Evolutionary conservation across 2,329 filamentous ascomycete species (phyloP).

Genomic region (Chaetomiaceae sp.): DNA sequence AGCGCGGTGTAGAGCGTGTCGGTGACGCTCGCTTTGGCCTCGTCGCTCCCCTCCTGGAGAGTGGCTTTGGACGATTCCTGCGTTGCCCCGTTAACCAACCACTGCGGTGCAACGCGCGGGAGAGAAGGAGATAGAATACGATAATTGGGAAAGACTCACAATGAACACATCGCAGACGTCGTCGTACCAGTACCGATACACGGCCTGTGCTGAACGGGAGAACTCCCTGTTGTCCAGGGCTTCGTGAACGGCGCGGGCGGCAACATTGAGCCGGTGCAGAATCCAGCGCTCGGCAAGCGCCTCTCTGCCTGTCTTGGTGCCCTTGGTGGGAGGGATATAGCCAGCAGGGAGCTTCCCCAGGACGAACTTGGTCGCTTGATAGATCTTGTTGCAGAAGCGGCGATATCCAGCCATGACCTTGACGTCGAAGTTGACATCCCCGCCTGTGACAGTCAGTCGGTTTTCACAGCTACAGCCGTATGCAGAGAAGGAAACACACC

Average conservation of each 20-base stretch:
- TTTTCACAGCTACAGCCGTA: too few species aligned
- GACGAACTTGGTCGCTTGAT: constrained; percentile 84
- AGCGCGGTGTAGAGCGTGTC: constrained; percentile 77
- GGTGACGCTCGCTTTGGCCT: constrained; percentile 66
- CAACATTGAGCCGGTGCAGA: constrained; percentile 69
- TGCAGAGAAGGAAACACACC: too few species aligned
- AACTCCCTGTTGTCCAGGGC: constrained; percentile 65
- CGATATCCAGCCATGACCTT: constrained; percentile 90
- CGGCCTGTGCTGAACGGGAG: constrained; percentile 60
- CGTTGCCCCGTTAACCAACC: too few species aligned
- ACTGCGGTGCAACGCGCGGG: too few species aligned
- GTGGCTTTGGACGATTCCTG: too few species aligned
- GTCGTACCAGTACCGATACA: constrained; percentile 77
- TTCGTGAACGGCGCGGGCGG: constrained; percentile 65
- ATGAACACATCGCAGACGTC: constrained; percentile 79
- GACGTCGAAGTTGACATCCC: constrained; percentile 82
- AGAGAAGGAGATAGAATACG: too few species aligned
- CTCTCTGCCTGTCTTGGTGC: constrained; percentile 27
- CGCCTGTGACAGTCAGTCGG: too few species aligned
- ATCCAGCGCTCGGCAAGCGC: constrained; percentile 45
- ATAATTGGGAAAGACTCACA: too few species aligned
- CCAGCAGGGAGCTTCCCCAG: constrained; percentile 66
- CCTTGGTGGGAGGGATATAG: constrained; percentile 61
- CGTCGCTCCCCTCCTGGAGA: constrained; percentile 75
- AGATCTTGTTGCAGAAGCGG: constrained; percentile 62